phyloP scores from a whole-genome alignment of 345 rosid genomes.

The Bruguiera sexangula region DNA sequence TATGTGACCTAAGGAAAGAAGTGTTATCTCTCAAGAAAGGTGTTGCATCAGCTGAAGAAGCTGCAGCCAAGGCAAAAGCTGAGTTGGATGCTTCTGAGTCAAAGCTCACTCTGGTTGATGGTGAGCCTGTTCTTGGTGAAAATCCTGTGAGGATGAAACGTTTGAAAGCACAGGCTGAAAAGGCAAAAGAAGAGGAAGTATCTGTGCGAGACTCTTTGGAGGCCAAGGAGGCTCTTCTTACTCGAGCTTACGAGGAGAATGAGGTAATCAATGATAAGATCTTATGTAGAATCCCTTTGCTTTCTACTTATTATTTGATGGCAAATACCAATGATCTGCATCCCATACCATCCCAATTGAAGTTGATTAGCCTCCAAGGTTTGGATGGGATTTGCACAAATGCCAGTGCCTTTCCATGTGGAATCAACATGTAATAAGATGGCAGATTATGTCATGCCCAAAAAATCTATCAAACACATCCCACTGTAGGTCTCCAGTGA shows the following conservation, averaged over 20 bases:
- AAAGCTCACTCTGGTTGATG: conserved; percentile 74
- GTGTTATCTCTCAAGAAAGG: conserved; percentile 58
- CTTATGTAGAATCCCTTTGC: neutral
- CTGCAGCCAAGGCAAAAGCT: conserved; percentile 61
- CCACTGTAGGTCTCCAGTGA: too few relatives aligned
- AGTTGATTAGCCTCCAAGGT: neutral
- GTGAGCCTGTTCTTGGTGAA: conserved; percentile 91
- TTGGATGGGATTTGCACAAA: too few relatives aligned
- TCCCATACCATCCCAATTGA: neutral
- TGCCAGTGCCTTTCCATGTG: too few relatives aligned
- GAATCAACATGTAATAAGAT: too few relatives aligned
- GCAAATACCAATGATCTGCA: neutral
- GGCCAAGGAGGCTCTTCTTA: conserved; percentile 88
- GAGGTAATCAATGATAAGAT: conserved; percentile 52
- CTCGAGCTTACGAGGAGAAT: conserved; percentile 73
- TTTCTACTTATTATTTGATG: neutral
- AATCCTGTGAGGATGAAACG: conserved; percentile 79
- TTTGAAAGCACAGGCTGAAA: conserved; percentile 64
- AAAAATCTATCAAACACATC: too few relatives aligned
- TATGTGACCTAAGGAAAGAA: conserved; percentile 89
- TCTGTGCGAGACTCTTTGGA: conserved; percentile 63
- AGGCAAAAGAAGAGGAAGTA: conserved; percentile 57
- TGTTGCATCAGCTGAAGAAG: conserved; percentile 64
- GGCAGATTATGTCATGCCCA: too few relatives aligned
- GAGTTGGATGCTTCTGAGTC: conserved; percentile 79